Conservation (phyloP, 768 basidiomycete genomes). For the Russula sp. region DNA sequence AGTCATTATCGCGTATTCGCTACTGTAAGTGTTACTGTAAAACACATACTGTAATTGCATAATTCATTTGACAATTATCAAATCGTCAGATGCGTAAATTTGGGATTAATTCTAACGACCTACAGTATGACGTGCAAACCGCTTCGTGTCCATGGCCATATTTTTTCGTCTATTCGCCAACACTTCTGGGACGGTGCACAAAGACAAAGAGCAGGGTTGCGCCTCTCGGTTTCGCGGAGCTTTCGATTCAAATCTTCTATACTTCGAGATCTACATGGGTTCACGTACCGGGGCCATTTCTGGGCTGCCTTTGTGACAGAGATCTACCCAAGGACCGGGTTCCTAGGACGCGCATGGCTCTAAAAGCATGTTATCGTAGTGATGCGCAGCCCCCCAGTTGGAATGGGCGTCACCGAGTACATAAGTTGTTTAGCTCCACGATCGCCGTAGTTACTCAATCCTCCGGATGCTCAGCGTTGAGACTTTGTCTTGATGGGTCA, state of each 20-base stretch:
- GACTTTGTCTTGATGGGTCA: too few relatives aligned
- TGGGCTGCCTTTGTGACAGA: neutral
- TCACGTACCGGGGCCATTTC: slow-evolving; percentile 13
- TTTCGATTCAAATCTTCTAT: neutral
- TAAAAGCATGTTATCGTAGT: neutral
- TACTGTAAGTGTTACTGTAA: too few relatives aligned
- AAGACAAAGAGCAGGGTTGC: neutral
- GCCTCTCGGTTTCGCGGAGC: slow-evolving; percentile 10
- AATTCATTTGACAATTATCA: neutral
- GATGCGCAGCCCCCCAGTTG: neutral
- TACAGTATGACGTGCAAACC: too few relatives aligned
- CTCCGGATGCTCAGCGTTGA: neutral
- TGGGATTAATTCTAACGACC: too few relatives aligned
- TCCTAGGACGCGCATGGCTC: slow-evolving; percentile 7
- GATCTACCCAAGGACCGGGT: slow-evolving; percentile 20
- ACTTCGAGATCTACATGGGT: slow-evolving; percentile 6
- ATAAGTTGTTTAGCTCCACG: neutral
- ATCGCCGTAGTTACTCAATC: neutral
- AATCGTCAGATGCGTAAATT: too few relatives aligned
- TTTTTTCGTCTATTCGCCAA: too few relatives aligned
- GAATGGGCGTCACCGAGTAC: neutral
- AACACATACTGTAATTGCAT: too few relatives aligned
- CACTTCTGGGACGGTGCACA: neutral
- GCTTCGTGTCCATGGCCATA: too few relatives aligned
- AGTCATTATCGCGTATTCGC: too few relatives aligned